A percentile compares a stretch with the other conserved stretches of the same genome.
Conservation (phyloP, 805 yeast species). For the Groenewaldozyma salmanticensis region DNA sequence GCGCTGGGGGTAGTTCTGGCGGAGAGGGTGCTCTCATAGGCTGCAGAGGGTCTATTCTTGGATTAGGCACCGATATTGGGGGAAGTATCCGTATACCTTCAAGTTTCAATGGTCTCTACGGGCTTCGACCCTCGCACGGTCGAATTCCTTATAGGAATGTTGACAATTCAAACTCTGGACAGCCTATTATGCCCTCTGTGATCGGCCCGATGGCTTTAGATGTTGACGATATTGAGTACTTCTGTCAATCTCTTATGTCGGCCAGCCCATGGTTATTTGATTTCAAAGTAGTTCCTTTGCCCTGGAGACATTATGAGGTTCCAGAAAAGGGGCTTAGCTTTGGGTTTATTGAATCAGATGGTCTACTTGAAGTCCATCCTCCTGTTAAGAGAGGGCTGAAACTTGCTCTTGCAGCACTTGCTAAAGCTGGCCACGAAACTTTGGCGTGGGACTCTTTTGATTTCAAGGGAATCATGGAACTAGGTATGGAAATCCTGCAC, state of each 20-base stretch:
- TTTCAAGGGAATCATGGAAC: not conserved
- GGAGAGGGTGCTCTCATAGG: constrained; percentile 47
- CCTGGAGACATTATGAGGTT: constrained; percentile 4
- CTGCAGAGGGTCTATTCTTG: constrained; percentile 40
- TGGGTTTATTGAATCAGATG: constrained; percentile 26
- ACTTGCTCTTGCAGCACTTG: constrained; percentile 20
- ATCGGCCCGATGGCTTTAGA: constrained; percentile 40
- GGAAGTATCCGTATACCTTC: constrained; percentile 46
- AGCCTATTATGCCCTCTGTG: constrained; percentile 33
- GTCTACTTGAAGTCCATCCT: constrained; percentile 39
- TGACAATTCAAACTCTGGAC: constrained; percentile 28
- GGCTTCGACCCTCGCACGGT: constrained; percentile 9
- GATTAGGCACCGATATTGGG: constrained; percentile 46
- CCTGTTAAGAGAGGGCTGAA: constrained; percentile 40
- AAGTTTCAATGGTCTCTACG: constrained; percentile 29
- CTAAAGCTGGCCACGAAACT: constrained; percentile 16
- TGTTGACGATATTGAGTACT: constrained; percentile 34
- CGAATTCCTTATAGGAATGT: constrained; percentile 4
- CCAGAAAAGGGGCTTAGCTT: constrained; percentile 4
- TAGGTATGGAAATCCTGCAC: not conserved
- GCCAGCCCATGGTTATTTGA: constrained; percentile 15
- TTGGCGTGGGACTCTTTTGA: constrained; percentile 25
- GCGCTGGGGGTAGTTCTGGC: constrained; percentile 48
- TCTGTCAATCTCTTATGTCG: constrained; percentile 38
- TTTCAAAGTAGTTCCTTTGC: constrained; percentile 3